Percentiles rank a stretch among this genome's conserved stretches.
Evolutionary conservation across 352 stramenopile species (phyloP).

Genomic region (Globisporangium iwayamae): DNA sequence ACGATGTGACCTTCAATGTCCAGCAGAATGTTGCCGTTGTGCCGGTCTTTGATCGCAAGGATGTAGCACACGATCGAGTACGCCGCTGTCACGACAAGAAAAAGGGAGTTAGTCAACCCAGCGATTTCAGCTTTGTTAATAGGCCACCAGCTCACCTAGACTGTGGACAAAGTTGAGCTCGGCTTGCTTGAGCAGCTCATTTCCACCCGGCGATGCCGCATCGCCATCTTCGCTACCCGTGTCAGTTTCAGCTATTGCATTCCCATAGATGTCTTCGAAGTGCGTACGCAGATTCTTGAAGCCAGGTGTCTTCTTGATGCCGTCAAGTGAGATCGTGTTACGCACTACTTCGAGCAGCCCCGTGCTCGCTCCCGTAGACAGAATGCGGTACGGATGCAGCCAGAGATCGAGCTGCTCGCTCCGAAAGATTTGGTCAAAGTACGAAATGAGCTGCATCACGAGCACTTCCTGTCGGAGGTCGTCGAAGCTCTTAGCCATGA

Average conservation of each 20-base stretch:
- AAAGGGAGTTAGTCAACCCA: not conserved
- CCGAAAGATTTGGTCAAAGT: constrained; percentile 93
- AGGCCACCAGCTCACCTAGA: constrained; percentile 40
- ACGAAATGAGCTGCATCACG: constrained; percentile 96
- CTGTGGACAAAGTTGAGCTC: constrained; percentile 84
- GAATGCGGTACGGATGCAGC: constrained; percentile 94
- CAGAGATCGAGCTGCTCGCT: constrained; percentile 89
- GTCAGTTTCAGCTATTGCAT: constrained; percentile 34
- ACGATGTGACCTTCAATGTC: constrained; percentile 95
- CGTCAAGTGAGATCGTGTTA: constrained; percentile 96
- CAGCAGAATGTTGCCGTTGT: constrained; percentile 99
- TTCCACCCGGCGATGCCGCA: not conserved
- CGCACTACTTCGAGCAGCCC: constrained; percentile 95
- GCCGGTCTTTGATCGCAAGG: constrained; percentile 97
- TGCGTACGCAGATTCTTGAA: constrained; percentile 88
- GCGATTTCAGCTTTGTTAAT: not conserved
- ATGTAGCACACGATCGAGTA: constrained; percentile 98
- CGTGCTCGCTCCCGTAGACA: constrained; percentile 92
- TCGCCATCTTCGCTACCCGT: constrained; percentile 26
- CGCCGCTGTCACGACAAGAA: constrained; percentile 71
- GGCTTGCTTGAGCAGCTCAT: constrained; percentile 52
- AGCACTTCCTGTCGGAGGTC: constrained; percentile 97
- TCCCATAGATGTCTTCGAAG: constrained; percentile 93
- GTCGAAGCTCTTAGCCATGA: constrained; percentile 98
- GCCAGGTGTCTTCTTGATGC: constrained; percentile 89